Percentiles rank a stretch among this genome's conserved stretches.
These are phyloP conservation scores for Diutina catenulata DNA, from an alignment of 1,139 yeast species.

Conservation along the genomic window DNA sequence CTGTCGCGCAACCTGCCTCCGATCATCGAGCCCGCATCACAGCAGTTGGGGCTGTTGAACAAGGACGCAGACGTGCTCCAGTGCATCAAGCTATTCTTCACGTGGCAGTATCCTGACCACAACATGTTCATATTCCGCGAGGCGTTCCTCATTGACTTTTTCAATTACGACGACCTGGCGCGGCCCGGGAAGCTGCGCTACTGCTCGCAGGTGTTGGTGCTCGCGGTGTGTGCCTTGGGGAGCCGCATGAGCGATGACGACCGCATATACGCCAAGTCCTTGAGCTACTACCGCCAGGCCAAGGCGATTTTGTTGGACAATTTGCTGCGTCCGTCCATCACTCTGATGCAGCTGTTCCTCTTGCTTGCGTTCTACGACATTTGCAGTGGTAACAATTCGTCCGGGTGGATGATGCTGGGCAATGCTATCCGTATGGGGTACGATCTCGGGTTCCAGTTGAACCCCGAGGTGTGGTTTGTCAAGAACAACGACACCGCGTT, in stretches of 20 bases:
- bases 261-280: constrained; percentile 24
- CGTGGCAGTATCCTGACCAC: constrained; percentile 57
- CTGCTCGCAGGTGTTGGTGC: constrained; percentile 39
- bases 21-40: constrained; percentile 7
- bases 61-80: constrained; percentile 32
- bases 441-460: constrained; percentile 52
- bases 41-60: constrained; percentile 16
- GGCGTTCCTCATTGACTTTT: constrained; percentile 48
- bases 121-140: constrained; percentile 54
- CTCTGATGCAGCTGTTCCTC: constrained; percentile 37
- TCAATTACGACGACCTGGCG: constrained; percentile 15
- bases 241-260: constrained; percentile 36
- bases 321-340: constrained; percentile 28
- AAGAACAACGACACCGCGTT: constrained; percentile 16
- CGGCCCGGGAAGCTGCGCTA: constrained; percentile 31
- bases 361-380: constrained; percentile 46
- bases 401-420: constrained; percentile 54
- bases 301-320: constrained; percentile 27
- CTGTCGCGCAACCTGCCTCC: constrained; percentile 5
- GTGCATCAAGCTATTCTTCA: constrained; percentile 44
- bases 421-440: constrained; percentile 54
- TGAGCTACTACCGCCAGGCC: constrained; percentile 35
- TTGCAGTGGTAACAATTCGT: constrained; percentile 41
- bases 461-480: constrained; percentile 49
- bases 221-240: constrained; percentile 47